Conservation (phyloP, 495 filamentous ascomycete species). For the Xylaria cubensis region DNA sequence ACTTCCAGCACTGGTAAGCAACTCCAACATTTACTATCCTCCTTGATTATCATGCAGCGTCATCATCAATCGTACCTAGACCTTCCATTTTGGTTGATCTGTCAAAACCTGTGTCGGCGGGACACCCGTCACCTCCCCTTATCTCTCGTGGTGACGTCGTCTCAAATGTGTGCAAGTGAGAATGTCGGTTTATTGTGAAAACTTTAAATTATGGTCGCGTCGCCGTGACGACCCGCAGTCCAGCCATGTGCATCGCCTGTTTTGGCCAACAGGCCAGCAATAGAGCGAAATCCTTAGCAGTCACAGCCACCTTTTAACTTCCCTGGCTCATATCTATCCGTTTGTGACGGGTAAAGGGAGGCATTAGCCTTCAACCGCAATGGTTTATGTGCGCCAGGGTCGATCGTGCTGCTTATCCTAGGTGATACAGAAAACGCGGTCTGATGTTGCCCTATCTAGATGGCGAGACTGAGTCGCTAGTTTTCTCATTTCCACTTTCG, state of each 20-base stretch:
- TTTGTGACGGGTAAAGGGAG: neutral
- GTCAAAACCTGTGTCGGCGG: neutral
- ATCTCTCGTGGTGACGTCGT: conserved; percentile 16
- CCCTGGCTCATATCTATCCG: neutral
- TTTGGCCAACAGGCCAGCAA: neutral
- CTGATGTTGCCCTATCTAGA: neutral
- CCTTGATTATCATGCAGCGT: conserved; percentile 8
- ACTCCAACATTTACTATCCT: neutral
- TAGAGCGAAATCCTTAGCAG: neutral
- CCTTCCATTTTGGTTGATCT: neutral
- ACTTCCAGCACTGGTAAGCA: conserved; percentile 23
- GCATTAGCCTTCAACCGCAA: neutral
- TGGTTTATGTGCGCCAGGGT: neutral
- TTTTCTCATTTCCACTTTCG: neutral
- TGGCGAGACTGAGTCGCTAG: conserved; percentile 4
- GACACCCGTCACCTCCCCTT: neutral
- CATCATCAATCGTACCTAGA: neutral
- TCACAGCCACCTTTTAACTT: neutral
- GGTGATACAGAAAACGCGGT: neutral
- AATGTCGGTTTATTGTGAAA: conserved; percentile 21
- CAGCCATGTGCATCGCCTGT: neutral
- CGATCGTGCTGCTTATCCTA: conserved; percentile 12
- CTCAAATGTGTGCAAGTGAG: conserved; percentile 26
- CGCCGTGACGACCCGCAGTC: conserved; percentile 21
- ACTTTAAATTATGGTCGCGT: conserved; percentile 27